Conservation (phyloP, 192 early-diverging fungal genomes). For the Geranomyces michiganensis region DNA sequence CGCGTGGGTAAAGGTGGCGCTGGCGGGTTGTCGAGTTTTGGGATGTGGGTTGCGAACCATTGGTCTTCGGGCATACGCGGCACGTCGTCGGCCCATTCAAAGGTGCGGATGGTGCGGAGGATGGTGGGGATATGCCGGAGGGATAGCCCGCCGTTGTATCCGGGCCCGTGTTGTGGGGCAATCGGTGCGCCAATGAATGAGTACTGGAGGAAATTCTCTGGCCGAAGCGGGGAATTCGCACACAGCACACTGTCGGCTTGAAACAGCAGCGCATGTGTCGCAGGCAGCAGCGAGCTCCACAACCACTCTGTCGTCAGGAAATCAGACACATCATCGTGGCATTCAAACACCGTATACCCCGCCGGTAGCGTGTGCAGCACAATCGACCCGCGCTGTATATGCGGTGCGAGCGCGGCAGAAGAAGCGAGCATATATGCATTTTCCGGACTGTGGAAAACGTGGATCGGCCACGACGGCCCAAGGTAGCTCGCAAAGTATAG, state of each 20-base stretch:
- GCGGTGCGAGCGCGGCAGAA: neutral
- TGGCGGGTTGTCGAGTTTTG: conserved; percentile 6
- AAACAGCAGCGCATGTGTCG: conserved; percentile 17
- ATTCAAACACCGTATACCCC: neutral
- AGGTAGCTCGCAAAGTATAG: conserved; percentile 6
- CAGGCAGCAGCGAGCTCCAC: conserved; percentile 10
- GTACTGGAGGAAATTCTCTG: conserved; percentile 18
- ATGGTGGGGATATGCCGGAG: conserved; percentile 11
- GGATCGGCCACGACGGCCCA: conserved; percentile 16
- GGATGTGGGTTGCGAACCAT: conserved; percentile 3
- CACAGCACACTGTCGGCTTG: conserved; percentile 22
- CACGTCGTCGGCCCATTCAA: conserved; percentile 5
- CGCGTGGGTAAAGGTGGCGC: neutral
- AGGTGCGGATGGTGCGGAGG: neutral
- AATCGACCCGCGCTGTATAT: neutral
- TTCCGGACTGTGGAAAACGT: conserved; percentile 3
- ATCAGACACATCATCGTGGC: conserved; percentile 9
- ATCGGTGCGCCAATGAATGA: conserved; percentile 3
- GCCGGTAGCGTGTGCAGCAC: neutral
- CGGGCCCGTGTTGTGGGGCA: neutral
- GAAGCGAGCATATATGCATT: conserved; percentile 9
- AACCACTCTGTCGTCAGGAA: conserved; percentile 23
- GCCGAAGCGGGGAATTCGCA: neutral
- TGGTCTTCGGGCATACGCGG: neutral
- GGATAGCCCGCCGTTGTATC: conserved; percentile 7